These are phyloP conservation scores for Picea sitchensis DNA, from an alignment of 75 land plant genomes.

Conservation along the genomic window DNA sequence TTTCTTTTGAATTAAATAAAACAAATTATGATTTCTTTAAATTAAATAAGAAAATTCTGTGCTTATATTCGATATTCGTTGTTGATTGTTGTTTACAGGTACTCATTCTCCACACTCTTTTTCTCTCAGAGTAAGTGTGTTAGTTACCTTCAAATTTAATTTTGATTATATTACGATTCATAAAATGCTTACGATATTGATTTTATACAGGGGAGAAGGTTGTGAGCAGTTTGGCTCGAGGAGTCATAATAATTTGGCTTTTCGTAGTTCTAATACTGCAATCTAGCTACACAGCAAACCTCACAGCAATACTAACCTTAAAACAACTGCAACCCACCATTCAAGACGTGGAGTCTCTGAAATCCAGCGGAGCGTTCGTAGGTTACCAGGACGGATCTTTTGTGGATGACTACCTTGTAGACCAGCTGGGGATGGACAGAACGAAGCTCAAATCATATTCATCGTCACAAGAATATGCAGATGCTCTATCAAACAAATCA, in stretches of 20 bases:
- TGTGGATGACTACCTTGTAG: neutral
- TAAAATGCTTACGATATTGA: too few relatives aligned
- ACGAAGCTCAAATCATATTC: slow-evolving; percentile 12
- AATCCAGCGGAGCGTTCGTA: slow-evolving; percentile 16
- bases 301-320: slow-evolving; percentile 36
- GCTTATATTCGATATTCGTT: too few relatives aligned
- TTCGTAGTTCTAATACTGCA: slow-evolving; percentile 41
- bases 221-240: slow-evolving; percentile 25
- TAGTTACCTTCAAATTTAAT: too few relatives aligned
- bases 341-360: slow-evolving; percentile 18
- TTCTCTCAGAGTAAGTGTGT: slow-evolving; percentile 29
- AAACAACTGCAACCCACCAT: slow-evolving; percentile 23
- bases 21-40: too few relatives aligned
- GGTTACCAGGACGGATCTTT: slow-evolving; percentile 50
- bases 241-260: slow-evolving; percentile 29
- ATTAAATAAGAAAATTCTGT: too few relatives aligned
- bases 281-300: slow-evolving; percentile 57
- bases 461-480: too few relatives aligned
- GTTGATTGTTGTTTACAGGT: slow-evolving; percentile 14
- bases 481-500: slow-evolving; percentile 28
- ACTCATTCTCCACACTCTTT: slow-evolving; percentile 38
- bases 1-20: too few relatives aligned
- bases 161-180: too few relatives aligned
- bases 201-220: slow-evolving; percentile 47
- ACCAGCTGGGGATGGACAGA: slow-evolving; percentile 7